Percentiles rank a stretch among this genome's conserved stretches.
Conservation (phyloP, 345 rosid species). For the Dipteronia sinensis region DNA sequence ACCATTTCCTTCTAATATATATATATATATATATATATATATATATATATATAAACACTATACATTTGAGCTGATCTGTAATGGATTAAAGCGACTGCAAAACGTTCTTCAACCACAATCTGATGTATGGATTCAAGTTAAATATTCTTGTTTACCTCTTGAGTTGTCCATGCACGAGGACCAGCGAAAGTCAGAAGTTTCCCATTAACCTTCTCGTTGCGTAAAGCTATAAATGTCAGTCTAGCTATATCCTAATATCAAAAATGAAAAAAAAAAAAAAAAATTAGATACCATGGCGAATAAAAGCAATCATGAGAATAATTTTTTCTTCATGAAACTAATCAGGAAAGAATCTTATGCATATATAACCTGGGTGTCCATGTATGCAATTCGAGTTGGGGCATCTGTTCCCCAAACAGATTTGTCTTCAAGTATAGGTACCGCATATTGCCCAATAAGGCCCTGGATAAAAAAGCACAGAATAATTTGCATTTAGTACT, state of each 20-base stretch:
- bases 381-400: slow-evolving; percentile 91
- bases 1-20: background rate
- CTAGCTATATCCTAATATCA: slow-evolving; percentile 84
- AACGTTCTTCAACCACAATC: background rate
- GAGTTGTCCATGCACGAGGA: slow-evolving; percentile 97
- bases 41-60: too few species aligned
- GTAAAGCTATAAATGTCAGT: slow-evolving; percentile 77
- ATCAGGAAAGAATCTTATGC: slow-evolving; percentile 2
- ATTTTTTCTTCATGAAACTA: background rate
- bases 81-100: background rate
- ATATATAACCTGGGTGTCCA: slow-evolving; percentile 87
- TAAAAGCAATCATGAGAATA: background rate
- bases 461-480: slow-evolving; percentile 46
- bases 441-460: slow-evolving; percentile 94
- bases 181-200: slow-evolving; percentile 93
- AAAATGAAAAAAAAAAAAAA: background rate
- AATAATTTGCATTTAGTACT: too few species aligned
- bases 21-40: background rate
- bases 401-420: slow-evolving; percentile 99
- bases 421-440: slow-evolving; percentile 90
- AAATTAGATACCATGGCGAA: background rate
- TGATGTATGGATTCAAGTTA: background rate
- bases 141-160: slow-evolving; percentile 62
- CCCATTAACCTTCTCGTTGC: slow-evolving; percentile 71
- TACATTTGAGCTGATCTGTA: background rate